Evolutionary conservation across 176 grass and related monocot species (phyloP).

Genomic region (Canna indica): DNA sequence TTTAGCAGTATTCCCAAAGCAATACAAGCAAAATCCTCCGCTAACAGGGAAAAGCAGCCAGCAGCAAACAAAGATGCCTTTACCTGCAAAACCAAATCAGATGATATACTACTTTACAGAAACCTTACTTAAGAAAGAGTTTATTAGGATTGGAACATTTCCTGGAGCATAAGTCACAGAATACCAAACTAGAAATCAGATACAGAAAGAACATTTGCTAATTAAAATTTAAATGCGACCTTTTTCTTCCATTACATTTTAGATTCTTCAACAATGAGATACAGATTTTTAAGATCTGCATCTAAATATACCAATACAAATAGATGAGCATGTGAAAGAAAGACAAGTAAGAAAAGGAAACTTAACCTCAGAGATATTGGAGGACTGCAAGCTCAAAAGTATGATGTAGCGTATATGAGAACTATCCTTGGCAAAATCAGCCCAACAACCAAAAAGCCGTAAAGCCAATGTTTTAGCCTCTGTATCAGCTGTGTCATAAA

Average conservation of each 20-base stretch:
- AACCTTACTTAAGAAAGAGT: not conserved
- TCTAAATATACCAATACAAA: not conserved
- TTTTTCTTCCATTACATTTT: not conserved
- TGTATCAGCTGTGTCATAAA: constrained; percentile 34
- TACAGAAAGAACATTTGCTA: not conserved
- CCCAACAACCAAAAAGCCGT: constrained; percentile 62
- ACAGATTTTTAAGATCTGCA: not conserved
- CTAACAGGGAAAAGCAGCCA: constrained; percentile 49
- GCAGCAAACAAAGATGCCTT: constrained; percentile 66
- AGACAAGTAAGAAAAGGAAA: not conserved
- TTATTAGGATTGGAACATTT: not conserved
- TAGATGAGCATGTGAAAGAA: not conserved
- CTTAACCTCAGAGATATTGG: constrained; percentile 41
- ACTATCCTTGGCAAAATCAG: constrained; percentile 45
- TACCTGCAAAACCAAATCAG: constrained; percentile 32
- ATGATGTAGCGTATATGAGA: constrained; percentile 50
- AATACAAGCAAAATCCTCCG: constrained; percentile 64
- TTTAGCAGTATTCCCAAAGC: constrained; percentile 42
- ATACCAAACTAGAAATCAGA: not conserved
- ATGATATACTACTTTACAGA: not conserved
- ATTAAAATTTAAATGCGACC: not conserved
- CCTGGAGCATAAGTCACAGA: not conserved
- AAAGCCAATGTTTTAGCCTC: constrained; percentile 43
- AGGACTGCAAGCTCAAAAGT: constrained; percentile 49
- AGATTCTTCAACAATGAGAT: not conserved